These are phyloP conservation scores for Oryza glaberrima DNA, from an alignment of 176 grass and related monocot genomes.

Conservation along the genomic window DNA sequence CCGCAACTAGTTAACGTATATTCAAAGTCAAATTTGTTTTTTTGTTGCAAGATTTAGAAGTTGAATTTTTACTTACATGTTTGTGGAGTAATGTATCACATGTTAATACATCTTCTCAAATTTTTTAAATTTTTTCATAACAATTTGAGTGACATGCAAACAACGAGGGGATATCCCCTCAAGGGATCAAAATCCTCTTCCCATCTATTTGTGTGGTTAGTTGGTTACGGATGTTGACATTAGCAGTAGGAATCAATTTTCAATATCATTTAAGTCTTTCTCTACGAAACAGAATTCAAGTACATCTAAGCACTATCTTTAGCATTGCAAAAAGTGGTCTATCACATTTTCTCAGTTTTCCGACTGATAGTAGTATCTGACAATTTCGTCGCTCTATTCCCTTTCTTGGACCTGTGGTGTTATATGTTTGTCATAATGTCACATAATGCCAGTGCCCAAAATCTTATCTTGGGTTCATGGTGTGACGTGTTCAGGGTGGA, in stretches of 20 bases:
- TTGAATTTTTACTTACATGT: too few relatives aligned
- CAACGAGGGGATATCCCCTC: too few relatives aligned
- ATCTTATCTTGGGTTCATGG: slow-evolving; percentile 13
- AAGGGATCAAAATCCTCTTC: too few relatives aligned
- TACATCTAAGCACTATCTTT: neutral
- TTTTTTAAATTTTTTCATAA: too few relatives aligned
- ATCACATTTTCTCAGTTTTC: slow-evolving; percentile 13
- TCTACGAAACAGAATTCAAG: neutral
- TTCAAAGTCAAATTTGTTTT: too few relatives aligned
- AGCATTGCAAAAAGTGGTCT: neutral
- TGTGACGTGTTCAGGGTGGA: slow-evolving; percentile 61
- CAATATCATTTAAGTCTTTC: neutral
- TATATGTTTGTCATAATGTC: neutral
- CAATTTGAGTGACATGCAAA: too few relatives aligned
- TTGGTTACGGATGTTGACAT: neutral
- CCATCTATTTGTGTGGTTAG: too few relatives aligned
- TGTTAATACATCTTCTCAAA: too few relatives aligned
- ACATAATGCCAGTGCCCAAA: slow-evolving; percentile 8
- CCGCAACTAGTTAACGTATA: too few relatives aligned
- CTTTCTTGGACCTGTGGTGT: slow-evolving; percentile 4
- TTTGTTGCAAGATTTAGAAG: too few relatives aligned
- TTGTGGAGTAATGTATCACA: too few relatives aligned
- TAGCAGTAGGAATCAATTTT: neutral
- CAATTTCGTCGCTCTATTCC: neutral
- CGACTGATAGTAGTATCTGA: neutral